Conservation (phyloP, 495 filamentous ascomycete species). For the Aspergillus taichungensis region DNA sequence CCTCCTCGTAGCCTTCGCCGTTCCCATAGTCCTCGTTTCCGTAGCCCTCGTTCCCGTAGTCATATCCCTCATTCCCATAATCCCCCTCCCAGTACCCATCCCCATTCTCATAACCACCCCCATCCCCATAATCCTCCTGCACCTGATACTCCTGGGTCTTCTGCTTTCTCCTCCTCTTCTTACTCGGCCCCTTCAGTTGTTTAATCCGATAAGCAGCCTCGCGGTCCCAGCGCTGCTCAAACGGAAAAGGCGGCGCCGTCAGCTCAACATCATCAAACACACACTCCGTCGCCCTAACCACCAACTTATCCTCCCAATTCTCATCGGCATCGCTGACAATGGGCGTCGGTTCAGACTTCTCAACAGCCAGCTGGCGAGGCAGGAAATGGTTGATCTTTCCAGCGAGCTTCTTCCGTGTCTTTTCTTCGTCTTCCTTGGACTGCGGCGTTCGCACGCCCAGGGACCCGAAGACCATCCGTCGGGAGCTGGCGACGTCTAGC, state of each 20-base stretch:
- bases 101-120: slow-evolving; percentile 14
- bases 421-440: slow-evolving; percentile 57
- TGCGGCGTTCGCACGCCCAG: slow-evolving; percentile 62
- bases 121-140: slow-evolving; percentile 23
- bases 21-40: not conserved
- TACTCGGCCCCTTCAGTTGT: slow-evolving; percentile 31
- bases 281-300: slow-evolving; percentile 72
- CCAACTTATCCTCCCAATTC: slow-evolving; percentile 67
- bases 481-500: slow-evolving; percentile 56
- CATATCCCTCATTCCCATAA: slow-evolving; percentile 3
- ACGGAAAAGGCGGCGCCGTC: slow-evolving; percentile 80
- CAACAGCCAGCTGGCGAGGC: slow-evolving; percentile 10
- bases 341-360: slow-evolving; percentile 8
- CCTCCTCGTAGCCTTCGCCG: slow-evolving; percentile 19
- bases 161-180: slow-evolving; percentile 50
- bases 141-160: slow-evolving; percentile 35
- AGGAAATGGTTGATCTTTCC: slow-evolving; percentile 21
- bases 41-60: slow-evolving; percentile 16
- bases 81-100: slow-evolving; percentile 5
- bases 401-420: slow-evolving; percentile 47
- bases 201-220: slow-evolving; percentile 50
- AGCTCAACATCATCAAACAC: slow-evolving; percentile 62
- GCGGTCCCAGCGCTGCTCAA: slow-evolving; percentile 78
- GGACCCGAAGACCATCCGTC: slow-evolving; percentile 61
- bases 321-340: slow-evolving; percentile 21